phyloP scores from a whole-genome alignment of 2,329 filamentous ascomycete genomes.

The Pseudopithomyces maydicus region DNA sequence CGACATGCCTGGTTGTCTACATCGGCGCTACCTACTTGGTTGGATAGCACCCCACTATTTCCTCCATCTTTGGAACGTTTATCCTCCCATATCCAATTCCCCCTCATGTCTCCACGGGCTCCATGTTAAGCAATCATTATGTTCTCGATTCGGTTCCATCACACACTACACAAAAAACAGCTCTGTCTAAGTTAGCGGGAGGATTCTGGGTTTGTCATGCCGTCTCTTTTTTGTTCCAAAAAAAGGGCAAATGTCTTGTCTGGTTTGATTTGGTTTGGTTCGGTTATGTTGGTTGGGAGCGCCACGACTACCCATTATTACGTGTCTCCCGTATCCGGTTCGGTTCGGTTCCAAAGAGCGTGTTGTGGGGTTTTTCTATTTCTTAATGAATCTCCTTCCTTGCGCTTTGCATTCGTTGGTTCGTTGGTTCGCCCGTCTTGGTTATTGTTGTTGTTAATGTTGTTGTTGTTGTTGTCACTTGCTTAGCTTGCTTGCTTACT shows the following conservation, averaged over 20 bases:
- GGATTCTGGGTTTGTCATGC: constrained; percentile 15
- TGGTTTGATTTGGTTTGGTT: constrained; percentile 9
- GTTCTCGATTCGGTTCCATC: constrained; percentile 24
- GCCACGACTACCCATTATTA: constrained; percentile 26
- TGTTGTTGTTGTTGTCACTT: no score
- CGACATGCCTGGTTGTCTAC: constrained; percentile 42
- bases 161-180: constrained; percentile 33
- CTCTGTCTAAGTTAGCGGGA: constrained; percentile 22
- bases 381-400: constrained; percentile 36
- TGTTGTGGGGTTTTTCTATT: constrained; percentile 14
- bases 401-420: constrained; percentile 14
- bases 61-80: constrained; percentile 30
- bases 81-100: constrained; percentile 33
- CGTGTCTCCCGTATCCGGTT: constrained; percentile 20
- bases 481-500: background rate
- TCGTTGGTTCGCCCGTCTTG: background rate
- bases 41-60: constrained; percentile 39
- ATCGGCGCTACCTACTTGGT: constrained; percentile 30
- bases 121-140: constrained; percentile 27
- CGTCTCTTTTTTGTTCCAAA: no score
- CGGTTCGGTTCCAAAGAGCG: constrained; percentile 21
- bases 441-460: no score
- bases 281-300: constrained; percentile 24
- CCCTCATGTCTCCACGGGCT: constrained; percentile 34
- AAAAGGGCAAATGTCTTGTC: constrained; percentile 8